These are phyloP conservation scores for Kluyveromyces aestuarii DNA, from an alignment of 805 yeast species.

Conservation along the genomic window DNA sequence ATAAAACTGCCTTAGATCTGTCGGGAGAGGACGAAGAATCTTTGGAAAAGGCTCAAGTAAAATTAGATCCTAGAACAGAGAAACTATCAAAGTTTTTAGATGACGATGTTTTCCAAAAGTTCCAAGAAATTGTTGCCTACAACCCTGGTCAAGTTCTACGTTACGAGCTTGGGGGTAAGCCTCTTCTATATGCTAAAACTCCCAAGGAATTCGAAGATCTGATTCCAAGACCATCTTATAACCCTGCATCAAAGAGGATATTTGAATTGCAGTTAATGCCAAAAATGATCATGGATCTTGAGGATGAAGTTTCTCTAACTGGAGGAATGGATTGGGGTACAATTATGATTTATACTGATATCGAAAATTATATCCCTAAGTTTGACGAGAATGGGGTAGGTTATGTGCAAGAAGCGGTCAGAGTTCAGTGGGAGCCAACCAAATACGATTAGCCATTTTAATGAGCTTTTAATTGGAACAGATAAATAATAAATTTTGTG, in stretches of 20 bases:
- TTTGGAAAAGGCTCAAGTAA: slow-evolving; percentile 20
- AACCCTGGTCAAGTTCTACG: slow-evolving; percentile 84
- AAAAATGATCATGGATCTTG: slow-evolving; percentile 76
- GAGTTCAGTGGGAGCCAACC: slow-evolving; percentile 72
- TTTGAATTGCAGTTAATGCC: slow-evolving; percentile 95
- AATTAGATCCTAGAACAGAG: slow-evolving; percentile 35
- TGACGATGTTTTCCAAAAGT: slow-evolving; percentile 72
- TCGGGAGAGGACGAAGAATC: slow-evolving; percentile 29
- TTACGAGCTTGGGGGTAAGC: slow-evolving; percentile 71
- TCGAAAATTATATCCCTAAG: slow-evolving; percentile 49
- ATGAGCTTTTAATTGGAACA: background rate
- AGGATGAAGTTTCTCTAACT: slow-evolving; percentile 39
- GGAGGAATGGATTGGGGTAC: slow-evolving; percentile 99
- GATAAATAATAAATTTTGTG: slow-evolving; percentile 1
- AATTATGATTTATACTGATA: slow-evolving; percentile 70
- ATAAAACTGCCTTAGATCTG: slow-evolving; percentile 38
- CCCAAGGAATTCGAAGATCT: slow-evolving; percentile 29
- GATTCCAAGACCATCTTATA: slow-evolving; percentile 52
- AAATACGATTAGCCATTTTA: background rate
- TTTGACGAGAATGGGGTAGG: slow-evolving; percentile 64
- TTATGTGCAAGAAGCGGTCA: slow-evolving; percentile 70
- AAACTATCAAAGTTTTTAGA: slow-evolving; percentile 49
- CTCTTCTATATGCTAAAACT: slow-evolving; percentile 55
- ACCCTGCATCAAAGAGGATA: slow-evolving; percentile 50
- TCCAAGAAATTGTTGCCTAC: slow-evolving; percentile 63